Conservation (phyloP, 257 asterid species). For the Nicotiana knightiana region DNA sequence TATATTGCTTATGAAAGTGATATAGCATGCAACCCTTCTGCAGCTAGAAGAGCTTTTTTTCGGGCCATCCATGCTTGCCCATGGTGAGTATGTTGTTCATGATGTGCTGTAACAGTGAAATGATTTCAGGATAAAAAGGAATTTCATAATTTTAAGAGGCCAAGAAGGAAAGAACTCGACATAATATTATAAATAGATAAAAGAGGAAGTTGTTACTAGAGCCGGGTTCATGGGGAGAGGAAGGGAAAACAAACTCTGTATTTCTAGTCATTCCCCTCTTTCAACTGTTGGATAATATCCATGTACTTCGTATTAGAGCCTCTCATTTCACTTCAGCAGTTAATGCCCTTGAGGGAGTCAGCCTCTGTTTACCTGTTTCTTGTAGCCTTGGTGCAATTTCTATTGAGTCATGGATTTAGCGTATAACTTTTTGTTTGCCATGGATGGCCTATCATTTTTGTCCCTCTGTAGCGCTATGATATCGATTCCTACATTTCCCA, state of each 20-base stretch:
- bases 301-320: background rate
- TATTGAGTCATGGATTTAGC: background rate
- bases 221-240: background rate
- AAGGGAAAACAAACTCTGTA: background rate
- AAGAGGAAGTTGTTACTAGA: background rate
- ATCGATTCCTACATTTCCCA: background rate
- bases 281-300: background rate
- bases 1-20: slow-evolving; percentile 69
- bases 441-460: background rate
- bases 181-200: background rate
- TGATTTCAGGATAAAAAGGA: background rate
- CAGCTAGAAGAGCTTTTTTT: slow-evolving; percentile 82
- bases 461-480: background rate
- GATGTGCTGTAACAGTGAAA: background rate
- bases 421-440: background rate
- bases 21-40: slow-evolving; percentile 43
- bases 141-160: background rate
- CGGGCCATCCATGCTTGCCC: slow-evolving; percentile 98
- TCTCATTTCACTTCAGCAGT: background rate
- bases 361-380: background rate
- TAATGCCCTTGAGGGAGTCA: background rate
- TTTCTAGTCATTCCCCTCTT: background rate
- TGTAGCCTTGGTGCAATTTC: background rate
- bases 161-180: background rate
- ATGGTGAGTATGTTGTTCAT: slow-evolving; percentile 46